Evolutionary conservation across 441 rosid genomes (phyloP).

Genomic region (Erysimum cheiri): DNA sequence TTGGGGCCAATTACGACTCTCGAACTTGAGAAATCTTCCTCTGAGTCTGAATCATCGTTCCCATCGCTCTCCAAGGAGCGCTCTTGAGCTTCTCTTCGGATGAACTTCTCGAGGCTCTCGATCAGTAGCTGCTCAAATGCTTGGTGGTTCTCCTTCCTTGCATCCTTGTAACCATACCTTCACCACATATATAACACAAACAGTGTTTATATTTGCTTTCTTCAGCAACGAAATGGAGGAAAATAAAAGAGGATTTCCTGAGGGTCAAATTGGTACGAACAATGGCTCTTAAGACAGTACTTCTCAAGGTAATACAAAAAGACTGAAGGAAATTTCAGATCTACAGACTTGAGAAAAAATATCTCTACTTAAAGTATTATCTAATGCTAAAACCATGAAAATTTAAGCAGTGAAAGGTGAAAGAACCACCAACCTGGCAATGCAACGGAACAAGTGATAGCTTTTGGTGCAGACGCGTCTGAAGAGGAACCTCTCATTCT

Average conservation of each 20-base stretch:
- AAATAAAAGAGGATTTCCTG: background rate
- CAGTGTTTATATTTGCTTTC: background rate
- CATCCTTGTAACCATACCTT: constrained; percentile 98
- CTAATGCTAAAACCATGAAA: constrained; percentile 43
- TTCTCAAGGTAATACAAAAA: constrained; percentile 1
- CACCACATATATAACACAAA: constrained; percentile 32
- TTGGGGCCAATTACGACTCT: constrained; percentile 84
- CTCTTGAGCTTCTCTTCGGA: constrained; percentile 95
- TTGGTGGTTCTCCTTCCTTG: constrained; percentile 94
- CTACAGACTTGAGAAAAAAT: constrained; percentile 13
- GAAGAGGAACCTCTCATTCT: constrained; percentile 93
- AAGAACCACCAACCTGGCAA: constrained; percentile 72
- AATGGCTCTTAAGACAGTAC: constrained; percentile 5
- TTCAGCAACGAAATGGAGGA: background rate
- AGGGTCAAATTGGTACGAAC: background rate
- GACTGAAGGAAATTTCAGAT: background rate
- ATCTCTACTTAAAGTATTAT: background rate
- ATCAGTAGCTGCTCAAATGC: constrained; percentile 92
- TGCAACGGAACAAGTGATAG: constrained; percentile 96
- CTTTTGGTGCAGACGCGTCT: constrained; percentile 84
- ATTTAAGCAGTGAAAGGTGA: background rate
- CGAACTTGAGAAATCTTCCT: constrained; percentile 59
- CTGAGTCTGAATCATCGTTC: constrained; percentile 71
- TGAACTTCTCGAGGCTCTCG: constrained; percentile 98
- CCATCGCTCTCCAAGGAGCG: constrained; percentile 90